Base-by-base conservation (phyloP, 768 basidiomycete species). In the Hypholoma sublateritium region DNA sequence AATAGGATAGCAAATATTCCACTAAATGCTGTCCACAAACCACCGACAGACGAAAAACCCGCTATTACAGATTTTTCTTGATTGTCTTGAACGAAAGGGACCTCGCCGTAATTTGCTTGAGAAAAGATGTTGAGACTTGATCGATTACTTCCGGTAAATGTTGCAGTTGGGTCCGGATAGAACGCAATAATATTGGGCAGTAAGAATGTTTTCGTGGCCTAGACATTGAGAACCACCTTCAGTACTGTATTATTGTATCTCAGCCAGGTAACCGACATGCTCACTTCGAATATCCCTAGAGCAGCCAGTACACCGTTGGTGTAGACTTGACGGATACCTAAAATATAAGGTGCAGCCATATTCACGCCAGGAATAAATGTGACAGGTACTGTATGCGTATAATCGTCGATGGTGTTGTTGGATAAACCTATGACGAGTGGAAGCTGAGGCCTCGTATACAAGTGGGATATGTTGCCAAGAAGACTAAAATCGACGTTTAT, bases 41-140 rank as follows among this genome's bases (percentile, higher is more conserved):
- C 68, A 50, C 68, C 68, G 19, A 67, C 50, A 6, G 55, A 56
- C 0, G 67, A 46, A 32, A 68, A 53, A 2, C 68, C 67, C 4
- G 22, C 58, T 16, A 60, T 50, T 22, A 68, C 47, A 3, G 68
- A 55, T n/a, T 60, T 61, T 37, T 63, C 63, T 28, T 64, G 51
- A 28, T 57, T 59, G 17, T 67, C 64, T 32, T 63, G 55, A 5
- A 62, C 8, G 32, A 69, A 24, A 1, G n/a, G 58, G 12, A 41
- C 1, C 5, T 41, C 39, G 3, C 39, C 39, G 12, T 16, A 41
- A 13, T 41, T 41, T 4, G 1, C 11, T 41, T 41, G 46, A 13
- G 13, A 11, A 47, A 47, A 25, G 12, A 28, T 25, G 25, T 25
- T 24, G 22, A 28, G 25, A 7, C 2, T 13, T 8, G 19, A 24